A percentile compares a stretch with the other conserved stretches of the same genome.
These are phyloP conservation scores for Thermoascus crustaceus DNA, from an alignment of 2,329 filamentous ascomycete genomes.

Conservation along the genomic window DNA sequence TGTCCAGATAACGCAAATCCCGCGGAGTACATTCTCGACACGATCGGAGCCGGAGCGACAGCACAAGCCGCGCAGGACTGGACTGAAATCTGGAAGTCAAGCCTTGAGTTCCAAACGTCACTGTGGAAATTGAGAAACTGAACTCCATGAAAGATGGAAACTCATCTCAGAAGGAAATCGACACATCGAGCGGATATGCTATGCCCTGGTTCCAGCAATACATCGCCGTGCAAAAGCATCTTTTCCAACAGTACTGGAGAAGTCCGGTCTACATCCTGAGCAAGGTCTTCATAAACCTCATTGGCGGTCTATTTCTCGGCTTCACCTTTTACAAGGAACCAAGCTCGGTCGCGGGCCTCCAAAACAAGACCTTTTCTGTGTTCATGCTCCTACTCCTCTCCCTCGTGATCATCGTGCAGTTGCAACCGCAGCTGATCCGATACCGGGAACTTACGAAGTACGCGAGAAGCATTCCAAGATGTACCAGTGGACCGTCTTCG, in stretches of 20 bases:
- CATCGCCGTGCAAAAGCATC: conserved; percentile 50
- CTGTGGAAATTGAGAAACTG: conserved; percentile 47
- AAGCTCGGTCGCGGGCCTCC: conserved; percentile 68
- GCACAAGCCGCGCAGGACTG: conserved; percentile 54
- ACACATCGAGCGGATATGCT: conserved; percentile 13
- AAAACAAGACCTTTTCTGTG: conserved; percentile 82
- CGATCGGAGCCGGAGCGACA: conserved; percentile 51
- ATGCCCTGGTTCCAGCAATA: conserved; percentile 3
- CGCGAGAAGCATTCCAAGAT: conserved; percentile 64
- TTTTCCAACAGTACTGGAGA: conserved; percentile 86
- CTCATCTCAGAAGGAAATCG: conserved; percentile 25
- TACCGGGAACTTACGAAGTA: conserved; percentile 43
- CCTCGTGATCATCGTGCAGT: conserved; percentile 20
- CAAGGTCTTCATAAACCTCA: conserved; percentile 42
- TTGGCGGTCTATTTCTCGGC: conserved; percentile 66
- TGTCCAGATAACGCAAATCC: conserved; percentile 67
- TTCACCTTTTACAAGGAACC: conserved; percentile 69
- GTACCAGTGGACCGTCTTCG: conserved; percentile 68
- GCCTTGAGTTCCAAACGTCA: conserved; percentile 46
- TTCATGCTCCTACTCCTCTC: conserved; percentile 78
- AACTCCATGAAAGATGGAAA: conserved; percentile 28
- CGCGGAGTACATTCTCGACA: conserved; percentile 48
- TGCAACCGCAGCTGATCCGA: background rate
- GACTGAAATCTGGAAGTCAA: conserved; percentile 53
- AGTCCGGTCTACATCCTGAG: conserved; percentile 81